Evolutionary conservation across 768 basidiomycete species (phyloP).

Genomic region (Sporobolomyces roseus): DNA sequence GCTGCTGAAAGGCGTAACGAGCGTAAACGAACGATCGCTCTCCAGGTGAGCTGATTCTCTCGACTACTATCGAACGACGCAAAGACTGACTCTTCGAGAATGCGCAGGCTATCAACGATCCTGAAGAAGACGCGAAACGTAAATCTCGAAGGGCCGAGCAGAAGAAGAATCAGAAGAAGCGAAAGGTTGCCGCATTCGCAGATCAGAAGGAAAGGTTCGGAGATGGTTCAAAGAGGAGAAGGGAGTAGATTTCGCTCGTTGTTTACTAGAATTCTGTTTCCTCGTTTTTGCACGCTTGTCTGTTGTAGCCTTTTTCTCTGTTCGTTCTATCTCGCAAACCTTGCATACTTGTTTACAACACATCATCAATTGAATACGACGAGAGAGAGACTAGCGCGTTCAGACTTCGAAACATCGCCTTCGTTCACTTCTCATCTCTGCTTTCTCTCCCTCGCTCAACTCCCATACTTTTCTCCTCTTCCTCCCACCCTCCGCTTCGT

Average conservation of each 20-base stretch:
- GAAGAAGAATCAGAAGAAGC: constrained; percentile 42
- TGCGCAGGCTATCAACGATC: constrained; percentile 38
- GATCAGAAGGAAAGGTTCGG: constrained; percentile 34
- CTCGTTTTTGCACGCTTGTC: background rate
- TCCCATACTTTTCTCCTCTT: constrained; percentile 50
- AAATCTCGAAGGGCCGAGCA: constrained; percentile 38
- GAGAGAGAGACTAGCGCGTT: background rate
- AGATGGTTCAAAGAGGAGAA: constrained; percentile 15
- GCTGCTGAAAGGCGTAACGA: constrained; percentile 65
- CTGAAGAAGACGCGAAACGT: constrained; percentile 39
- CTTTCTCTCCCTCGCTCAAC: constrained; percentile 58
- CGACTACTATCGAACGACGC: background rate
- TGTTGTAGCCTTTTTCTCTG: too few relatives aligned
- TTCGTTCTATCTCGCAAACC: too few relatives aligned
- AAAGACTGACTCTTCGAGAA: background rate
- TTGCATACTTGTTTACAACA: background rate
- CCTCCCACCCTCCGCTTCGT: constrained; percentile 28
- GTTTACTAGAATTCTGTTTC: background rate
- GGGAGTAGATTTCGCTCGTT: too few relatives aligned
- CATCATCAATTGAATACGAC: background rate
- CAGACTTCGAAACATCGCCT: constrained; percentile 23
- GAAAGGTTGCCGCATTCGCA: constrained; percentile 40
- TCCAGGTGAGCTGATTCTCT: constrained; percentile 51
- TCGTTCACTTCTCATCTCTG: constrained; percentile 51
- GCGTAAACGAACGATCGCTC: constrained; percentile 61